Evolutionary conservation across 1,139 yeast species (phyloP).

Genomic region (Pichia inconspicua): DNA sequence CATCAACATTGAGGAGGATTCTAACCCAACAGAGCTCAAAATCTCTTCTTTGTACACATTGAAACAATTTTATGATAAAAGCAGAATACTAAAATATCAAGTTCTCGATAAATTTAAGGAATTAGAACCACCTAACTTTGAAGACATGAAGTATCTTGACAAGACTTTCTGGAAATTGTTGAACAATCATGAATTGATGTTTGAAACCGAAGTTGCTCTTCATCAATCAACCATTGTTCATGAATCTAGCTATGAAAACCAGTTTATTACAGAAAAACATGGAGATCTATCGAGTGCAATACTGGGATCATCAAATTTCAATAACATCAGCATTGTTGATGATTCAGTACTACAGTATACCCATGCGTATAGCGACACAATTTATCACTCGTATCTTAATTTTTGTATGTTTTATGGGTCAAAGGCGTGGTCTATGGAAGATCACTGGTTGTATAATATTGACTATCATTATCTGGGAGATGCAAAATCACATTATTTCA

Average conservation of each 20-base stretch:
- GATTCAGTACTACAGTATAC: conserved; percentile 37
- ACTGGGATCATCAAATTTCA: conserved; percentile 62
- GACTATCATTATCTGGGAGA: conserved; percentile 69
- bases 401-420: conserved; percentile 67
- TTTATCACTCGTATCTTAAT: conserved; percentile 41
- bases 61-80: conserved; percentile 47
- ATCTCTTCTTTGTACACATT: conserved; percentile 41
- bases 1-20: conserved; percentile 30
- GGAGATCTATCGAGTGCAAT: conserved; percentile 9
- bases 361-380: conserved; percentile 23
- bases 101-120: conserved; percentile 10
- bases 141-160: conserved; percentile 32
- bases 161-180: conserved; percentile 39
- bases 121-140: conserved; percentile 7
- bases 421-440: conserved; percentile 70
- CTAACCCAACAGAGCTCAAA: conserved; percentile 32
- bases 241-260: conserved; percentile 39
- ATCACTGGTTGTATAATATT: conserved; percentile 60
- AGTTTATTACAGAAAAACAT: conserved; percentile 6
- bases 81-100: conserved; percentile 22
- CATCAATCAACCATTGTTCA: conserved; percentile 37
- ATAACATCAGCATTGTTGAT: conserved; percentile 52
- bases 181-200: conserved; percentile 29
- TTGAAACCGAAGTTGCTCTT: conserved; percentile 45
- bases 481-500: conserved; percentile 68